Evolutionary conservation across 2,329 filamentous ascomycete genomes (phyloP), one percentile per base, ranked within the genome.

Genomic region (Zymoseptoria brevis): DNA sequence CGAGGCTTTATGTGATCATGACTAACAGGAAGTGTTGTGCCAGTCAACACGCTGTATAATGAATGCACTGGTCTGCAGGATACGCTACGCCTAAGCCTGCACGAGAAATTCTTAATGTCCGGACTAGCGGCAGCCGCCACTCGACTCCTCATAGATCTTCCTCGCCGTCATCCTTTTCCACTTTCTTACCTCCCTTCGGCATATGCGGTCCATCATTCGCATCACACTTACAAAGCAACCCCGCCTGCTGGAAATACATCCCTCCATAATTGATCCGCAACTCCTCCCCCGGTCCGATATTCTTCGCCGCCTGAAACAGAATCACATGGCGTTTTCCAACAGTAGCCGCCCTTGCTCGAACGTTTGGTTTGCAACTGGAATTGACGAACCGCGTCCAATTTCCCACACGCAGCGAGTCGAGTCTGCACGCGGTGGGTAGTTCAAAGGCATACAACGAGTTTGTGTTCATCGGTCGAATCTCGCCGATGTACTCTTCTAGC

Each of bases 341-440:
- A 22, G 30, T 50, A 4, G 19, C 29, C 9, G 35, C 45, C 41
- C 22, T 45, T 5, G 19, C 21, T 9, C 50, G 50, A 0, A 62
- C 49, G n/a, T 62, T 62, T 0, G 60, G 54, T 8, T 53, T 19
- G 30, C 60, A 62, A 19, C n/a, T n/a, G 11, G 57, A 59, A 21
- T 62, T 62, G 19, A 62, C 26, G 48, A 59, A 62, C 4, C 60
- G 54, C n/a, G 57, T 62, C 60, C 57, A 59, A 22, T 62, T 62
- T 4, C 60, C 60, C 4, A 26, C 51, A 13, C 53, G 16, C 19
- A 57, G 54, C 5, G 57, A 50, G 45, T 62, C 60, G 26, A 62
- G 22, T 45, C 22, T 29, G 51, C 45, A 56, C 16, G 19, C 30
- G 16, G 19, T 35, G 0, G 54, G 50, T 30, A 56, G 56, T 19